A percentile compares a stretch with the other conserved stretches of the same genome.
Evolutionary conservation across 176 grass and related monocot genomes (phyloP).

Genomic region (Carex littledalei): DNA sequence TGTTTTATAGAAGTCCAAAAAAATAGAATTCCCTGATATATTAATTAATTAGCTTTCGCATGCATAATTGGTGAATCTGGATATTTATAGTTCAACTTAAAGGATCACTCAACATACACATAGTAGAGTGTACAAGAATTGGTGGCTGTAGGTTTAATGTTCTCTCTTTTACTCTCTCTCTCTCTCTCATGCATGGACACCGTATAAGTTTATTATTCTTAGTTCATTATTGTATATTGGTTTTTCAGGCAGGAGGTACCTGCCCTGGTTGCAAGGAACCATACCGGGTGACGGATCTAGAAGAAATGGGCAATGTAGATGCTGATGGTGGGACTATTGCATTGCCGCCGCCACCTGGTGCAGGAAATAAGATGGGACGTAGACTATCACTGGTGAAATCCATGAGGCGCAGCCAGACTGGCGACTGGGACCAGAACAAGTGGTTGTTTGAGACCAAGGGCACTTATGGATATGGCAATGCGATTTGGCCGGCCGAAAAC

Average conservation of each 20-base stretch:
- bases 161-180: neutral
- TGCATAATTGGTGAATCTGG: too few relatives aligned
- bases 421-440: constrained; percentile 87
- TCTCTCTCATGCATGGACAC: neutral
- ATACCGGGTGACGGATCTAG: constrained; percentile 70
- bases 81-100: too few relatives aligned
- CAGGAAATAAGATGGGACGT: constrained; percentile 59
- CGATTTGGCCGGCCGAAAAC: constrained; percentile 86
- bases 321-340: constrained; percentile 3
- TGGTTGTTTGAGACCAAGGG: constrained; percentile 98
- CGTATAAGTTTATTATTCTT: neutral
- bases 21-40: too few relatives aligned
- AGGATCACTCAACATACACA: too few relatives aligned
- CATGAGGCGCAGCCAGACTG: constrained; percentile 79
- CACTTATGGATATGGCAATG: constrained; percentile 95
- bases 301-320: constrained; percentile 37
- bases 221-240: neutral
- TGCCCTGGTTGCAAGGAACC: constrained; percentile 92
- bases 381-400: constrained; percentile 60
- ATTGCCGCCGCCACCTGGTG: constrained; percentile 50
- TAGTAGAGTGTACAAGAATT: neutral
- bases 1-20: too few relatives aligned
- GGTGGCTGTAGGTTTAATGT: neutral
- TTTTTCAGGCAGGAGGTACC: constrained; percentile 31
- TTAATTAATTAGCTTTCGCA: too few relatives aligned